phyloP scores from a whole-genome alignment of 805 yeast species.

The Candida sithepensis region DNA sequence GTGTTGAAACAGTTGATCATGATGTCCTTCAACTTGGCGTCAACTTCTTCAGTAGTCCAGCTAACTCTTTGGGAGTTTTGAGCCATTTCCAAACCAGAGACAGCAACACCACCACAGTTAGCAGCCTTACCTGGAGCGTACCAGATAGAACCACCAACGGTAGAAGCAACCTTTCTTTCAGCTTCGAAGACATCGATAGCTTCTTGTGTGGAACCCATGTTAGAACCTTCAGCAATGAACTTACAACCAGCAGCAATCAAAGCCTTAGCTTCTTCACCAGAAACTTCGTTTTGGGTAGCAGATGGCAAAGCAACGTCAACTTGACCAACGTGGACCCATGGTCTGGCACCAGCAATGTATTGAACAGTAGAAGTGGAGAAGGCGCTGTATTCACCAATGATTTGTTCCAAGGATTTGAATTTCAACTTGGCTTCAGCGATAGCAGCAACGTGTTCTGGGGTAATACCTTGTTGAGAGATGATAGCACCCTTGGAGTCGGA shows the following conservation, averaged over 20 bases:
- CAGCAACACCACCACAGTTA: conserved; percentile 99
- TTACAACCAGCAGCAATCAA: conserved; percentile 88
- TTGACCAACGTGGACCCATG: conserved; percentile 89
- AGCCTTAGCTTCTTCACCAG: conserved; percentile 95
- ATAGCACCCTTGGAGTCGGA: conserved; percentile 94
- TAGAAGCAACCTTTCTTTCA: conserved; percentile 48
- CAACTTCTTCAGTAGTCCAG: conserved; percentile 94
- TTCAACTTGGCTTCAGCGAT: conserved; percentile 76
- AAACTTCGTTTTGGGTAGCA: conserved; percentile 98
- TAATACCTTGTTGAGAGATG: conserved; percentile 75
- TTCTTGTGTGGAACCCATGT: conserved; percentile 98
- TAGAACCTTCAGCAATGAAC: conserved; percentile 97
- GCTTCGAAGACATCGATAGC: conserved; percentile 94
- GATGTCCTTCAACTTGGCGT: conserved; percentile 81
- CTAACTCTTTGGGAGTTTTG: conserved; percentile 93
- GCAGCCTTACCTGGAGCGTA: conserved; percentile 99
- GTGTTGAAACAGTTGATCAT: conserved; percentile 91
- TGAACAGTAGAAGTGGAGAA: conserved; percentile 60
- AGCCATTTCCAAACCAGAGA: conserved; percentile 98
- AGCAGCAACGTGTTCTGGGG: conserved; percentile 72
- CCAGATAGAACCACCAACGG: conserved; percentile 66
- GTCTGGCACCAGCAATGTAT: conserved; percentile 91
- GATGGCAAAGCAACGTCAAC: conserved; percentile 96
- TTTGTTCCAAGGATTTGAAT: conserved; percentile 71
- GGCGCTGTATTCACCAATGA: conserved; percentile 52